Evolutionary conservation across 495 filamentous ascomycete species (phyloP).

Genomic region (Gamarada debralockiae): DNA sequence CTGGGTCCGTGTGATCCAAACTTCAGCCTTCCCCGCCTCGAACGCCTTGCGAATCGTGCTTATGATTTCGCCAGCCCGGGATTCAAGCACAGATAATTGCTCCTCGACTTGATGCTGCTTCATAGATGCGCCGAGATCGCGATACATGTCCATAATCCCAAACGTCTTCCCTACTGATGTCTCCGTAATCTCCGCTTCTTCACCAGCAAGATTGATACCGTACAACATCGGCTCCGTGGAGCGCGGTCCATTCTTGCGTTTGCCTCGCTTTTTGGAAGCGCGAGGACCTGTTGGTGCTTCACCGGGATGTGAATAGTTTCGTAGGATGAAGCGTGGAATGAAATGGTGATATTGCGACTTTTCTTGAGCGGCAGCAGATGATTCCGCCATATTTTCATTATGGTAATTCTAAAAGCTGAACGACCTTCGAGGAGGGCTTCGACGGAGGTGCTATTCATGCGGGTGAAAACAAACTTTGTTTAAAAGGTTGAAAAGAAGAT

Average conservation of each 20-base stretch:
- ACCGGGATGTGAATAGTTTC: conserved; percentile 14
- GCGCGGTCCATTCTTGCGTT: conserved; percentile 9
- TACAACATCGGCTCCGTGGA: conserved; percentile 5
- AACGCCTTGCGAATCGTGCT: conserved; percentile 13
- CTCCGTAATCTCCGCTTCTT: conserved; percentile 9
- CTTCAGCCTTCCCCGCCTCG: conserved; percentile 9
- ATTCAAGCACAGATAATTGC: conserved; percentile 15
- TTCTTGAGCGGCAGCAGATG: no score
- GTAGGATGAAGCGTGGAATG: conserved; percentile 19
- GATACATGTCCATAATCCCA: conserved; percentile 18
- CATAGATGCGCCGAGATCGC: conserved; percentile 8
- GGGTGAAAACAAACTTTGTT: no score
- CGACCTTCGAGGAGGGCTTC: no score
- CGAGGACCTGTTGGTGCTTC: neutral
- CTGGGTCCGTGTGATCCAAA: conserved; percentile 38
- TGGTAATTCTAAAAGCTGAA: no score
- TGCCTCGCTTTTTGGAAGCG: conserved; percentile 9
- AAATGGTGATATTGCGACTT: conserved; percentile 13
- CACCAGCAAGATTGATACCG: conserved; percentile 4
- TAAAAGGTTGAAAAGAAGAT: no score
- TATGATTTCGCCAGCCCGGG: conserved; percentile 9
- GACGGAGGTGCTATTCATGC: no score
- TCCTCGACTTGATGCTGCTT: conserved; percentile 13
- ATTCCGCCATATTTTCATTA: no score
- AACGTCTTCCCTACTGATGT: conserved; percentile 11